Evolutionary conservation across 2,329 filamentous ascomycete species (phyloP).

Genomic region (Pseudogymnoascus sp.): DNA sequence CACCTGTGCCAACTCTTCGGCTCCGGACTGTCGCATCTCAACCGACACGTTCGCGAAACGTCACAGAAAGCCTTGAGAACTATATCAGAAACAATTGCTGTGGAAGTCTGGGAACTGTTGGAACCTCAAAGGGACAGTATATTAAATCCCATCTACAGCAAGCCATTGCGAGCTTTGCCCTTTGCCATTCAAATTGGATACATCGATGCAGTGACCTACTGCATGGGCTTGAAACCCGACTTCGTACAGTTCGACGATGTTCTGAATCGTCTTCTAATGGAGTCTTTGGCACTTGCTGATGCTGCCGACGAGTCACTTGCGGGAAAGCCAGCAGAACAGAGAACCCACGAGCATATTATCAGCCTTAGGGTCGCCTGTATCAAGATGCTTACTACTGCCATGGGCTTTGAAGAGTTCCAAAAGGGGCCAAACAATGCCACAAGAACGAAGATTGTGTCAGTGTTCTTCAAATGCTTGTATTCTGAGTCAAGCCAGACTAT

Average conservation of each 20-base stretch:
- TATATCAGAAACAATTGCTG: constrained; percentile 68
- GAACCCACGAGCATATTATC: constrained; percentile 91
- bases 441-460: constrained; percentile 69
- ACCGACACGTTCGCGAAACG: constrained; percentile 84
- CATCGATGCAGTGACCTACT: constrained; percentile 95
- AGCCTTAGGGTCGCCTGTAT: constrained; percentile 89
- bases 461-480: constrained; percentile 97
- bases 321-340: constrained; percentile 86
- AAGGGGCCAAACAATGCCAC: constrained; percentile 62
- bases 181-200: constrained; percentile 96
- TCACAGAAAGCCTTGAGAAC: constrained; percentile 74
- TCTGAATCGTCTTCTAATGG: constrained; percentile 81
- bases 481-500: constrained; percentile 88
- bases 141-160: constrained; percentile 87
- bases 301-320: constrained; percentile 88
- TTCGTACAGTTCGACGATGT: constrained; percentile 90
- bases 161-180: constrained; percentile 83
- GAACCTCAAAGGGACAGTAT: constrained; percentile 84
- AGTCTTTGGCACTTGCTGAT: constrained; percentile 88
- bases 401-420: constrained; percentile 85
- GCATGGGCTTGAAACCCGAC: constrained; percentile 78
- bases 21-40: constrained; percentile 88
- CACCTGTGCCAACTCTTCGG: constrained; percentile 80
- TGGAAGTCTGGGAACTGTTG: constrained; percentile 80
- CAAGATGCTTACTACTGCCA: constrained; percentile 83